Conservation (phyloP, 805 yeast species). For the Sungouiozyma ichnusensis region DNA sequence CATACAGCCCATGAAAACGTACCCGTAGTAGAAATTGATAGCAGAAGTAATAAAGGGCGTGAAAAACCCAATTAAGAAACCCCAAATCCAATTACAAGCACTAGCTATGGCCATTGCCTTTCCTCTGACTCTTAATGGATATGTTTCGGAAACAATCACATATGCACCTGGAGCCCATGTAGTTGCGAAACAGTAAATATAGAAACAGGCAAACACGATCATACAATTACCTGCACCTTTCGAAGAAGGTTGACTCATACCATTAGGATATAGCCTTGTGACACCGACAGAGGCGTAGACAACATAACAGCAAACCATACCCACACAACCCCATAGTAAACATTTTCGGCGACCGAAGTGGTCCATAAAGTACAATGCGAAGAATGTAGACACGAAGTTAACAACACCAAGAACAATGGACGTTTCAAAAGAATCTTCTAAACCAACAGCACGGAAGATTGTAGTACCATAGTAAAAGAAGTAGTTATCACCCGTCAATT, state of each 20-base stretch:
- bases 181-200: conserved; percentile 62
- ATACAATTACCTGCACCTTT: conserved; percentile 54
- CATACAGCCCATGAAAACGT: conserved; percentile 46
- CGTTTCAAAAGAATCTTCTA: conserved; percentile 47
- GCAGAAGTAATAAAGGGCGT: conserved; percentile 58
- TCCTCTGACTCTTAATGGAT: conserved; percentile 62
- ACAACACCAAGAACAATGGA: conserved; percentile 50
- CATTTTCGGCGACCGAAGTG: conserved; percentile 43
- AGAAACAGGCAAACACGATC: conserved; percentile 62
- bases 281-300: conserved; percentile 55
- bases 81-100: conserved; percentile 59
- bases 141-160: conserved; percentile 57
- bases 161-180: conserved; percentile 69
- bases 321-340: conserved; percentile 37
- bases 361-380: conserved; percentile 43
- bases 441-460: conserved; percentile 50
- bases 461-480: conserved; percentile 60
- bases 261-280: conserved; percentile 33
- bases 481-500: conserved; percentile 56
- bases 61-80: conserved; percentile 38
- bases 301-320: conserved; percentile 36
- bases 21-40: conserved; percentile 62
- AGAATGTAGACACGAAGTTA: conserved; percentile 47
- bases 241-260: conserved; percentile 23
- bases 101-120: conserved; percentile 48